Conservation (phyloP, 2,329 filamentous ascomycete genomes). For the Hymenoscyphus infarciens region DNA sequence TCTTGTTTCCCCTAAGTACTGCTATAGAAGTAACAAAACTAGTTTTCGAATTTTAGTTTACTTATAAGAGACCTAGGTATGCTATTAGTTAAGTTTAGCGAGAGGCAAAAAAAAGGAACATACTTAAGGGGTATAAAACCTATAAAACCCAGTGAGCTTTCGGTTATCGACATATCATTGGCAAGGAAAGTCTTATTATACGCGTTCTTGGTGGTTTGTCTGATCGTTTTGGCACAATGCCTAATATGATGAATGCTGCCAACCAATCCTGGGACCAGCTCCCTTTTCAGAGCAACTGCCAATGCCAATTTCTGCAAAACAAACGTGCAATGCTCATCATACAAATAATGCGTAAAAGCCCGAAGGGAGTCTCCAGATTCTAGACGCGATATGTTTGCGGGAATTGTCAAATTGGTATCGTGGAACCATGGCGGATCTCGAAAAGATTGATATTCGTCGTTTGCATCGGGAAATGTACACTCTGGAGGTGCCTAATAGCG, state of each 20-base stretch:
- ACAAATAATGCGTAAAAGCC: background rate
- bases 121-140: background rate
- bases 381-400: background rate
- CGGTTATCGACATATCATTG: background rate
- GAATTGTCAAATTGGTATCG: background rate
- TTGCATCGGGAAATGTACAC: background rate
- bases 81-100: background rate
- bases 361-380: background rate
- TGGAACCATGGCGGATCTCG: background rate
- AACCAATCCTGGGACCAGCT: background rate
- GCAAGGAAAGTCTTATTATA: background rate
- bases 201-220: background rate
- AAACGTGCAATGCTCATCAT: background rate
- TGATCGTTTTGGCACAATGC: background rate
- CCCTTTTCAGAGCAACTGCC: background rate
- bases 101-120: background rate
- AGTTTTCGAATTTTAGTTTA: background rate
- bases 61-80: background rate
- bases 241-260: background rate
- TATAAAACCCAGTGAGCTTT: background rate
- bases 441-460: background rate
- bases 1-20: background rate
- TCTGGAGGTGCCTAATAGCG: background rate
- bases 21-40: background rate
- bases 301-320: background rate